Evolutionary conservation across 768 basidiomycete genomes (phyloP).

Genomic region (Guyanaporus albipodus): DNA sequence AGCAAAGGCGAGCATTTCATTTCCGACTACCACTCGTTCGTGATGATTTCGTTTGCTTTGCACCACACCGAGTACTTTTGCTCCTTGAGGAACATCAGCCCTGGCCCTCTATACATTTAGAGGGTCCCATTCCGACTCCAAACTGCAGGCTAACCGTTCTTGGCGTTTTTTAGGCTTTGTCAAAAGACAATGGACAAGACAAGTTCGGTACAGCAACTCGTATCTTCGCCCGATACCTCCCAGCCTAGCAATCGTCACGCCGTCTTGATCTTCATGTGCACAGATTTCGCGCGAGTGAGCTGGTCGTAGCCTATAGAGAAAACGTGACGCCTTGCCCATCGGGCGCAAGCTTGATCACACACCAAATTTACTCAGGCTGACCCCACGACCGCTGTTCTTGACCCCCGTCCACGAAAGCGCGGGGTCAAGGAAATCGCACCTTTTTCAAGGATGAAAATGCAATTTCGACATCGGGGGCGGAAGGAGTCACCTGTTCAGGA

Average conservation of each 20-base stretch:
- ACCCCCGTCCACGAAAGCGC: conserved; percentile 93
- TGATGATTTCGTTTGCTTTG: conserved; percentile 36
- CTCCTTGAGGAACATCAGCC: conserved; percentile 32
- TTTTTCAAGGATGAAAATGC: conserved; percentile 29
- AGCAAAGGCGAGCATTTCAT: conserved; percentile 2
- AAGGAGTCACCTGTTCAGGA: conserved; percentile 69
- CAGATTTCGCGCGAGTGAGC: conserved; percentile 73
- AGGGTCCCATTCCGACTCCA: conserved; percentile 20
- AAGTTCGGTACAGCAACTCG: not conserved
- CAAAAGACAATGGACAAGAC: not conserved
- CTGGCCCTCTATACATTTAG: conserved; percentile 33
- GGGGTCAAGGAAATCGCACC: conserved; percentile 89
- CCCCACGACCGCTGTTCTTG: conserved; percentile 88
- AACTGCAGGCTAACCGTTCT: not conserved
- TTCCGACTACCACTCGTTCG: not conserved
- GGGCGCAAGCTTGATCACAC: conserved; percentile 18
- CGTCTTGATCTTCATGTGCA: conserved; percentile 80
- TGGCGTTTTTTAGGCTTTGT: not conserved
- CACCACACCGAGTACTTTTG: conserved; percentile 34
- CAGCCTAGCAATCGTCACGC: not conserved
- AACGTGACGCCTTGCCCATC: not conserved
- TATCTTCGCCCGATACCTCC: not conserved
- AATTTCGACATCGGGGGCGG: not conserved
- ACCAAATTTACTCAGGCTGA: conserved; percentile 91
- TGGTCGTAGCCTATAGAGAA: conserved; percentile 71